Percentiles rank a stretch among this genome's conserved stretches.
phyloP scores from a whole-genome alignment of 495 filamentous ascomycete species.

The Aspergillus conjunctus region DNA sequence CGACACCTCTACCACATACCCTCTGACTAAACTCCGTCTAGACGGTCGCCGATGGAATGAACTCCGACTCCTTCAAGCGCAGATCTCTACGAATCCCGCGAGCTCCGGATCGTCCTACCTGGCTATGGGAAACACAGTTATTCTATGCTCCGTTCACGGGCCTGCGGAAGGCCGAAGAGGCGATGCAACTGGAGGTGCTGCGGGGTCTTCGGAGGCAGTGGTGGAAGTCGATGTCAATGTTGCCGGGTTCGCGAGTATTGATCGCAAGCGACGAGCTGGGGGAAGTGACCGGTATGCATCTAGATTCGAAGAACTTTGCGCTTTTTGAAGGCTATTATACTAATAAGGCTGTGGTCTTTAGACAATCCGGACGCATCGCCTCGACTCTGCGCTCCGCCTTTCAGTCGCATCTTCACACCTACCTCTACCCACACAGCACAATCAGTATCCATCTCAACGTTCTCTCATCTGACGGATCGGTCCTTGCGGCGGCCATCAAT shows the following conservation, averaged over 20 bases:
- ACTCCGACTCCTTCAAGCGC: constrained; percentile 82
- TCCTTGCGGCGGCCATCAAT: constrained; percentile 88
- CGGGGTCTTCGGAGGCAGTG: constrained; percentile 55
- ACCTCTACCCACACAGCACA: constrained; percentile 86
- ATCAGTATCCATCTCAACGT: constrained; percentile 83
- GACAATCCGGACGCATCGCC: constrained; percentile 79
- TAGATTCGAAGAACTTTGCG: not conserved
- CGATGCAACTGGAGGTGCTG: constrained; percentile 47
- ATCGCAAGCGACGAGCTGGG: constrained; percentile 70
- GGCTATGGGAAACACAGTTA: constrained; percentile 94
- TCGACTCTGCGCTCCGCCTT: constrained; percentile 75
- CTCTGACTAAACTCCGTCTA: constrained; percentile 81
- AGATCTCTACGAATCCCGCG: constrained; percentile 87
- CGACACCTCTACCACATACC: constrained; percentile 81
- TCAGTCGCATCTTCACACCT: constrained; percentile 70
- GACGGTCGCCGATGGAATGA: constrained; percentile 99
- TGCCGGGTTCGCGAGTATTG: constrained; percentile 84
- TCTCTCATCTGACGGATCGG: constrained; percentile 85
- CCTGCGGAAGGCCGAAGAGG: constrained; percentile 67
- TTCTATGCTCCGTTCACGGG: constrained; percentile 88
- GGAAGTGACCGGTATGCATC: constrained; percentile 72
- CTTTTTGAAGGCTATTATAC: too few species aligned
- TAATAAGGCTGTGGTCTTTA: constrained; percentile 31
- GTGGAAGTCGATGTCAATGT: constrained; percentile 82
- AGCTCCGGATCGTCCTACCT: constrained; percentile 90